These are phyloP conservation scores for Extremus antarcticus DNA, from an alignment of 495 filamentous ascomycete species.

Conservation along the genomic window DNA sequence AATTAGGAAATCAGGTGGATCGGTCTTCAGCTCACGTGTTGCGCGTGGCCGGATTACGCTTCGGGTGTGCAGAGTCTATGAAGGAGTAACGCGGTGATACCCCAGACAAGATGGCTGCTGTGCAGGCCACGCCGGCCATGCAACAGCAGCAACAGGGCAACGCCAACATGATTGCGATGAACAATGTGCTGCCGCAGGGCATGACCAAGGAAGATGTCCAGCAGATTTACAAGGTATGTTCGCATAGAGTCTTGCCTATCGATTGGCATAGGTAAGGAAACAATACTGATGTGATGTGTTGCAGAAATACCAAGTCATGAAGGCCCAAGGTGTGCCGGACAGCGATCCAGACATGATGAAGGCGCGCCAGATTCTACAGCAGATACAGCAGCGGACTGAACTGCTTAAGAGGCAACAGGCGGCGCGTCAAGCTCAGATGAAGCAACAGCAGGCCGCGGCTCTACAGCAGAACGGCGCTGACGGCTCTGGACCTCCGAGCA, in stretches of 20 bases:
- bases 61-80: background rate
- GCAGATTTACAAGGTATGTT: slow-evolving; percentile 10
- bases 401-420: slow-evolving; percentile 44
- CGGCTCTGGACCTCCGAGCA: slow-evolving; percentile 4
- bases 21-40: background rate
- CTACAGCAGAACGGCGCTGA: slow-evolving; percentile 30
- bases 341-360: slow-evolving; percentile 75
- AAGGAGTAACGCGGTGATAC: background rate
- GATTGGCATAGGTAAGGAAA: background rate
- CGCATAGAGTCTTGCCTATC: background rate
- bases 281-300: background rate
- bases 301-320: slow-evolving; percentile 76
- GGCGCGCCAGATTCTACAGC: slow-evolving; percentile 52
- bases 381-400: slow-evolving; percentile 52
- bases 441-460: slow-evolving; percentile 37
- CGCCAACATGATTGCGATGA: background rate
- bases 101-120: slow-evolving; percentile 15
- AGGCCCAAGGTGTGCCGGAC: slow-evolving; percentile 57
- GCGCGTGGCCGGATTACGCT: background rate
- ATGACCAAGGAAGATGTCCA: slow-evolving; percentile 17
- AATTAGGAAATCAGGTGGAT: background rate
- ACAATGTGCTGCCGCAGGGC: slow-evolving; percentile 15
- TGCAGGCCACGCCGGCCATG: slow-evolving; percentile 12
- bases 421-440: slow-evolving; percentile 37
- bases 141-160: slow-evolving; percentile 3